Base-by-base conservation (phyloP, 1,139 yeast species). In the Scheffersomyces quercinus region DNA sequence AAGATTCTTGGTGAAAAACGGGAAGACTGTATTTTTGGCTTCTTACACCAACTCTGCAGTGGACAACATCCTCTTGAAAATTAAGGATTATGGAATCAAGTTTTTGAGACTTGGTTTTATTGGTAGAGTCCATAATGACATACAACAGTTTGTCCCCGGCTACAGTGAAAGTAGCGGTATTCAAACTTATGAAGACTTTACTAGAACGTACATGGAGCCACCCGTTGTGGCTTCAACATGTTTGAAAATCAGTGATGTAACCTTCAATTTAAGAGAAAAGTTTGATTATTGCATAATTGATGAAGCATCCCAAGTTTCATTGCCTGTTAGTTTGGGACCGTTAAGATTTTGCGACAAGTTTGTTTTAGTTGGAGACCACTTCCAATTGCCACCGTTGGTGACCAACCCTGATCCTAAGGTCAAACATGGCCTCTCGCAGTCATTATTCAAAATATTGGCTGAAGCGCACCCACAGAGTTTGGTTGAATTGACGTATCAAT, bases 1-100 rank as follows among this genome's bases (percentile, higher is more conserved):
- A 37, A 73, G 77, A 46, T 67, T 77, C 33, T 64, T 93, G 30
- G 86, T 85, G 0, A 63, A 64, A 1, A 75, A 75, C 31, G 82
- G 81, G 1, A 86, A 87, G 55, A 72, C 88, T 0, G 85, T 93
- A 0, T 68, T 93, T 35, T 66, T 95, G 39, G 81, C 97, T 0
- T 88, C 97, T 0, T 90, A 88, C 59, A 93, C 99, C 0, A 96
- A 93, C 60, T 87, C 97, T 0, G 98, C 99, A 0, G 97, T 95
- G 6, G 99, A 93, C 59, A 93, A 93, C 53, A 88, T 95, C 44
- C 67, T 93, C 41, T 65, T 88, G 37, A 93, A 93, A 59, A 65
- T 93, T 12, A 71, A 76, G 28, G 70, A 68, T 2, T 59, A 53
- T 41, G 65, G 58, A 0, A 67, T 84, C 3, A 76, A 72, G 6